Percentiles rank a stretch among this genome's conserved stretches.
Evolutionary conservation across 2,329 filamentous ascomycete species (phyloP).

Genomic region (Aspergillus aculeatus): DNA sequence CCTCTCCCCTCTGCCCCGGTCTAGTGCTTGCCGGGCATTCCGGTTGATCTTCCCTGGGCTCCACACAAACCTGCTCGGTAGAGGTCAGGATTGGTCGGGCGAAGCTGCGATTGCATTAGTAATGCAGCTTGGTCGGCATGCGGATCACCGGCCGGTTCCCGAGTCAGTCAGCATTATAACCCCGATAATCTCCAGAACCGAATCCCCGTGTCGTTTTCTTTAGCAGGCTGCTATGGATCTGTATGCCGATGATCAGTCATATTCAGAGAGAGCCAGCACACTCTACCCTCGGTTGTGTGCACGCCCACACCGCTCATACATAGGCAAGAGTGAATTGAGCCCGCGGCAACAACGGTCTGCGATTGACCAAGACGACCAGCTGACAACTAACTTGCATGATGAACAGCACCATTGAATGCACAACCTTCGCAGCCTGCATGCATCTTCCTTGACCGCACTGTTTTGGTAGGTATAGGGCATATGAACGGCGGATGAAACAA

Average conservation of each 20-base stretch:
- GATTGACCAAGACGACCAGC: not conserved
- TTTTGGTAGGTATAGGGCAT: not conserved
- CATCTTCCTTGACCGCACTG: not conserved
- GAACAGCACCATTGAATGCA: not conserved
- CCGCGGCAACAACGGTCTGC: not conserved
- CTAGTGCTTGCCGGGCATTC: not conserved
- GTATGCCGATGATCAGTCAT: no score
- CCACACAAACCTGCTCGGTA: no score
- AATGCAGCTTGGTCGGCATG: not conserved
- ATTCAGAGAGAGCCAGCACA: not conserved
- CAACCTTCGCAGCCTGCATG: not conserved
- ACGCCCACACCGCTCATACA: not conserved
- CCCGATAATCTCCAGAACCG: no score
- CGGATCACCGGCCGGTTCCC: not conserved
- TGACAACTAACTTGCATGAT: not conserved
- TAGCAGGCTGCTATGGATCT: no score
- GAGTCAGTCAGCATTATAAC: not conserved
- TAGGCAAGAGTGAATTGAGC: no score
- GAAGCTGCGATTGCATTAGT: not conserved
- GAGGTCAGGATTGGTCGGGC: not conserved
- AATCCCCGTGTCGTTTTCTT: no score
- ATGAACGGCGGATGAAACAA: not conserved
- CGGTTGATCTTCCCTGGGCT: not conserved
- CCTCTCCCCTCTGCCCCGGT: not conserved
- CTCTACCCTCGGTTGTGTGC: not conserved